Percentiles rank a stretch among this genome's conserved stretches.
These are phyloP conservation scores for Grosmannia serpens DNA, from an alignment of 2,329 filamentous ascomycete genomes.

Conservation along the genomic window DNA sequence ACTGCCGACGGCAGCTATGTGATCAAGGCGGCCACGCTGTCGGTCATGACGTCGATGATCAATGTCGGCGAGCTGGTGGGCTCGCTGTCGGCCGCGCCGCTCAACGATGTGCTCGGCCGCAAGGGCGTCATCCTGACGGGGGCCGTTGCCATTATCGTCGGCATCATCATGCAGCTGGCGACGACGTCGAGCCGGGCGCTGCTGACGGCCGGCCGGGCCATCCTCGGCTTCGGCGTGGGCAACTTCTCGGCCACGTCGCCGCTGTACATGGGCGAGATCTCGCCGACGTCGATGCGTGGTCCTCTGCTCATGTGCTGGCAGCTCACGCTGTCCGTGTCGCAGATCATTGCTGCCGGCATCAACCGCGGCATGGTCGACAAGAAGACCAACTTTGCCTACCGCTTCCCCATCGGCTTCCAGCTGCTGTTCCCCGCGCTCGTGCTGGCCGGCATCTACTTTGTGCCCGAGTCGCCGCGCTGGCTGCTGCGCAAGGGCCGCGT, in stretches of 20 bases:
- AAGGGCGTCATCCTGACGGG: slow-evolving; percentile 20
- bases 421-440: slow-evolving; percentile 26
- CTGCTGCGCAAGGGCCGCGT: slow-evolving; percentile 30
- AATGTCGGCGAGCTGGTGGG: slow-evolving; percentile 27
- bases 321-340: slow-evolving; percentile 24
- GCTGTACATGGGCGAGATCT: slow-evolving; percentile 21
- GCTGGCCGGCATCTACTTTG: slow-evolving; percentile 25
- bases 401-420: slow-evolving; percentile 29
- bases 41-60: slow-evolving; percentile 23
- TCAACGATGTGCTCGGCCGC: slow-evolving; percentile 25
- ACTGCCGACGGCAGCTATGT: no score
- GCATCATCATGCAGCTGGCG: slow-evolving; percentile 18
- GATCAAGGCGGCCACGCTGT: no score
- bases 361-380: slow-evolving; percentile 22
- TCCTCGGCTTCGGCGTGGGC: slow-evolving; percentile 16
- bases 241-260: slow-evolving; percentile 20
- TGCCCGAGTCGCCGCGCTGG: slow-evolving; percentile 37
- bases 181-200: slow-evolving; percentile 11
- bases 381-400: slow-evolving; percentile 22
- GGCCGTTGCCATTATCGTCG: slow-evolving; percentile 20
- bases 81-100: slow-evolving; percentile 21
- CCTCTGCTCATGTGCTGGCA: slow-evolving; percentile 21
- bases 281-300: slow-evolving; percentile 14
- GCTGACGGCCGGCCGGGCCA: slow-evolving; percentile 13
- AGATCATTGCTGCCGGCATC: slow-evolving; percentile 24